Conservation (phyloP, 176 grass and related monocot genomes). For the Juncus effusus region DNA sequence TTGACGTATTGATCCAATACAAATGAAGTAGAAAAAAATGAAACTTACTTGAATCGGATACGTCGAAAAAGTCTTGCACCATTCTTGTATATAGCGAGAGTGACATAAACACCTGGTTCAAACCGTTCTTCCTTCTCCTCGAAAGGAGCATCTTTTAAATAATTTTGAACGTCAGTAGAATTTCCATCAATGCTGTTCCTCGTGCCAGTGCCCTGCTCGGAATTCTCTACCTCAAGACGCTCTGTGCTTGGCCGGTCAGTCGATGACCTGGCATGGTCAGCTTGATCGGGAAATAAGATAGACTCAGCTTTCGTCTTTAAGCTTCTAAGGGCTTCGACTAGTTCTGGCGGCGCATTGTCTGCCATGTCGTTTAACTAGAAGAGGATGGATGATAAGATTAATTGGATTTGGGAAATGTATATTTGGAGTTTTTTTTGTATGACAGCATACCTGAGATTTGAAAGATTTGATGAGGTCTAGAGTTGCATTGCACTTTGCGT, state of each 20-base stretch:
- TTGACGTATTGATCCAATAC: background rate
- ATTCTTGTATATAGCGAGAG: slow-evolving; percentile 42
- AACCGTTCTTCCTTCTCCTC: slow-evolving; percentile 69
- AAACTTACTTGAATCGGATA: slow-evolving; percentile 75
- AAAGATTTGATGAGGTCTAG: slow-evolving; percentile 61
- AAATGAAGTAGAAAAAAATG: background rate
- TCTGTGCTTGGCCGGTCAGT: slow-evolving; percentile 15
- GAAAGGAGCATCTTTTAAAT: background rate
- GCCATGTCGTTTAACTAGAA: slow-evolving; percentile 58
- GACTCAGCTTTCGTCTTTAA: slow-evolving; percentile 47
- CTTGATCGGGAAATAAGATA: slow-evolving; percentile 19
- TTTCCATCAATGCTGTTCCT: slow-evolving; percentile 33
- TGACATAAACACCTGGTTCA: slow-evolving; percentile 93
- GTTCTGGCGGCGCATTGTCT: slow-evolving; percentile 53
- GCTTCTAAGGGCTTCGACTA: slow-evolving; percentile 35
- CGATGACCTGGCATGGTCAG: slow-evolving; percentile 37
- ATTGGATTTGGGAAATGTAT: background rate
- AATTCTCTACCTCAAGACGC: slow-evolving; percentile 37
- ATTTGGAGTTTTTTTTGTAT: background rate
- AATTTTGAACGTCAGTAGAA: slow-evolving; percentile 11
- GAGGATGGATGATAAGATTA: slow-evolving; percentile 18
- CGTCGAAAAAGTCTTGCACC: slow-evolving; percentile 59
- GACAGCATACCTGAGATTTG: slow-evolving; percentile 50
- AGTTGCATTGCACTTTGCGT: slow-evolving; percentile 42
- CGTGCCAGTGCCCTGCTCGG: slow-evolving; percentile 17